phyloP scores from a whole-genome alignment of 805 yeast genomes.

The Wickerhamiella shivajii region DNA sequence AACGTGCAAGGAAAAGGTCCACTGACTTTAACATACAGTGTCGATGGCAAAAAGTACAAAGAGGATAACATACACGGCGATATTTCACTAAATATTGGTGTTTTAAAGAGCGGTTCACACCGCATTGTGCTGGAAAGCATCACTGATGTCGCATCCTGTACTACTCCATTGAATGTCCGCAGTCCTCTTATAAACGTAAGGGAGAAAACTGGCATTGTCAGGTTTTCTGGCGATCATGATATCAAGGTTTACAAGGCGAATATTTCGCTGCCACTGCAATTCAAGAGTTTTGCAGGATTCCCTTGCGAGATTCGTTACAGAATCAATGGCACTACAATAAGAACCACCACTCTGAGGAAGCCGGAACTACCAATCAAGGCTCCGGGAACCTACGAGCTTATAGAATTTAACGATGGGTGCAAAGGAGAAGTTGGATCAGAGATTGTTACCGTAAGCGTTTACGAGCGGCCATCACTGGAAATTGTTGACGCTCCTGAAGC shows the following conservation, averaged over 20 bases:
- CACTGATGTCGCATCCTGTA: conserved; percentile 65
- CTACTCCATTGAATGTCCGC: conserved; percentile 48
- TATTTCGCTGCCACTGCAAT: conserved; percentile 39
- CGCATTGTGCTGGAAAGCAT: conserved; percentile 47
- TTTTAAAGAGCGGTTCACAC: conserved; percentile 51
- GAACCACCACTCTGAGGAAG: not conserved
- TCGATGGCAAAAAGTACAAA: conserved; percentile 22
- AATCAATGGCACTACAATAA: conserved; percentile 6
- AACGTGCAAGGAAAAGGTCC: conserved; percentile 69
- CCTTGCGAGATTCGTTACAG: conserved; percentile 31
- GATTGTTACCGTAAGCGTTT: conserved; percentile 30
- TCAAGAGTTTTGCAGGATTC: conserved; percentile 32
- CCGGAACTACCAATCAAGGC: conserved; percentile 24
- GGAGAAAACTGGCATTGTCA: conserved; percentile 48
- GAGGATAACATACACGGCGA: conserved; percentile 31
- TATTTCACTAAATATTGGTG: conserved; percentile 27
- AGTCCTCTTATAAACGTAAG: conserved; percentile 58
- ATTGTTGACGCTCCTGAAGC: conserved; percentile 21
- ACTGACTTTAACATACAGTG: conserved; percentile 51
- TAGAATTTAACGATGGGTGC: conserved; percentile 38
- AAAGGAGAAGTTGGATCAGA: conserved; percentile 31
- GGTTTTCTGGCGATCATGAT: conserved; percentile 30
- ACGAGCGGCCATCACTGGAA: conserved; percentile 32
- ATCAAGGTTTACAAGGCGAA: conserved; percentile 38
- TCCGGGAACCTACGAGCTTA: conserved; percentile 36